Conservation (phyloP, 495 filamentous ascomycete genomes). For the Penicillium cosmopolitanum region DNA sequence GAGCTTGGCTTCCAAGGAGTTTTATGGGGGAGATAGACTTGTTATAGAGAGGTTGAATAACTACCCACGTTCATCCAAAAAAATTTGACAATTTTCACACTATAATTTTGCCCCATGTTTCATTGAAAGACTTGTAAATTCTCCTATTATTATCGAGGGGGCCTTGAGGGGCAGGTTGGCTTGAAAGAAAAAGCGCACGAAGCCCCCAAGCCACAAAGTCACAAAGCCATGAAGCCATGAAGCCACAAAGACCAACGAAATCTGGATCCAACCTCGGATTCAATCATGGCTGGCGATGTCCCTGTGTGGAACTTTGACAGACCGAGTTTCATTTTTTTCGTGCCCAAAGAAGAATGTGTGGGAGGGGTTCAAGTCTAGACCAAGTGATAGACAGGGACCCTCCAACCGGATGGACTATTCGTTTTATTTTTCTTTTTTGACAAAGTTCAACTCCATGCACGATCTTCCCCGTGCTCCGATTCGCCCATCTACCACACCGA, state of each 20-base stretch:
- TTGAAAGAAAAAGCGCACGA: no score
- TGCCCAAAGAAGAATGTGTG: conserved; percentile 2
- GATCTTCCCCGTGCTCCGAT: conserved; percentile 14
- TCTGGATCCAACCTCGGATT: no score
- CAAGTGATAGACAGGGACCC: conserved; percentile 25
- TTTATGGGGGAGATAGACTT: conserved; percentile 19
- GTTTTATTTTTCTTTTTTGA: background rate
- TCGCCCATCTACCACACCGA: conserved; percentile 7
- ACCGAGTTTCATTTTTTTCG: no score
- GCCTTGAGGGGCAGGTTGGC: no score
- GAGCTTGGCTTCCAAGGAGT: conserved; percentile 16
- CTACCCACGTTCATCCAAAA: conserved; percentile 5
- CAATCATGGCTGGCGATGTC: background rate
- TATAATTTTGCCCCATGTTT: background rate
- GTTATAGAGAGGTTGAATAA: conserved; percentile 22
- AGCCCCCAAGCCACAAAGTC: no score
- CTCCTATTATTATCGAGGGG: no score
- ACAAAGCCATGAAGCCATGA: no score
- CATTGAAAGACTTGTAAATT: no score
- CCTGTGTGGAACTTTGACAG: conserved; percentile 14
- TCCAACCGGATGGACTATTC: conserved; percentile 2
- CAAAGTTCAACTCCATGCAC: conserved; percentile 3
- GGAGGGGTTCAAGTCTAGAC: conserved; percentile 19
- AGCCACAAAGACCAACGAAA: background rate
- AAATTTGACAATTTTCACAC: conserved; percentile 5